Percentiles rank a stretch among this genome's conserved stretches.
Evolutionary conservation across 768 basidiomycete genomes (phyloP).

Genomic region (Phanerochaete carnosa): DNA sequence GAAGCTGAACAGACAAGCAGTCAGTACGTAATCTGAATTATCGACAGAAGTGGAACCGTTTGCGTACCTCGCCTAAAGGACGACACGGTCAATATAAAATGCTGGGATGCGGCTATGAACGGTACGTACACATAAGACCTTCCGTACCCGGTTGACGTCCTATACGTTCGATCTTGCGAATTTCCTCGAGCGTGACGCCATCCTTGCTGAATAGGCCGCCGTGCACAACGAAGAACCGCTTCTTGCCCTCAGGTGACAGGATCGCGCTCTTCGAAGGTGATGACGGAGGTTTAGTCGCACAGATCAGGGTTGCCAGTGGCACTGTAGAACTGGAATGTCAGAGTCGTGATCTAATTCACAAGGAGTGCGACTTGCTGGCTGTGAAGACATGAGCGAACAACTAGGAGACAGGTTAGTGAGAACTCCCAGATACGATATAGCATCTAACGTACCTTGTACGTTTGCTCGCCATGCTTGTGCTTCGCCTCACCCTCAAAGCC

Average conservation of each 20-base stretch:
- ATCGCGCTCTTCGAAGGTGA: conserved; percentile 48
- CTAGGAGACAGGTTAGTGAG: conserved; percentile 31
- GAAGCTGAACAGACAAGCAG: conserved; percentile 44
- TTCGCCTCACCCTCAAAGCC: conserved; percentile 96
- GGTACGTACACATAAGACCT: conserved; percentile 89
- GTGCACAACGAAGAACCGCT: conserved; percentile 93
- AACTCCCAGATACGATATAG: background rate
- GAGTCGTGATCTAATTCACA: background rate
- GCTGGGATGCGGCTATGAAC: conserved; percentile 1
- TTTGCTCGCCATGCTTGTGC: conserved; percentile 94
- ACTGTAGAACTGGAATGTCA: conserved; percentile 43
- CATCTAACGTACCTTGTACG: conserved; percentile 66
- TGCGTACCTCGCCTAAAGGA: conserved; percentile 59
- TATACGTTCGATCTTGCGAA: conserved; percentile 82
- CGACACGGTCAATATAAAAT: background rate
- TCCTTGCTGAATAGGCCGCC: conserved; percentile 97
- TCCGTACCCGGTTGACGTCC: conserved; percentile 92
- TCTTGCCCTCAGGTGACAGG: conserved; percentile 75
- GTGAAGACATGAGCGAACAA: conserved; percentile 95
- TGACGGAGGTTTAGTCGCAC: conserved; percentile 58
- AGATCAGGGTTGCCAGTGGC: conserved; percentile 84
- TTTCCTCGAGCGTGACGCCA: conserved; percentile 89
- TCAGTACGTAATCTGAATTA: conserved; percentile 8
- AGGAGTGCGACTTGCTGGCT: conserved; percentile 51
- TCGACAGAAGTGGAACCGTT: conserved; percentile 8